Base-by-base conservation (phyloP, 1,284 basidiomycete genomes). In the Spongiforma sp. region DNA sequence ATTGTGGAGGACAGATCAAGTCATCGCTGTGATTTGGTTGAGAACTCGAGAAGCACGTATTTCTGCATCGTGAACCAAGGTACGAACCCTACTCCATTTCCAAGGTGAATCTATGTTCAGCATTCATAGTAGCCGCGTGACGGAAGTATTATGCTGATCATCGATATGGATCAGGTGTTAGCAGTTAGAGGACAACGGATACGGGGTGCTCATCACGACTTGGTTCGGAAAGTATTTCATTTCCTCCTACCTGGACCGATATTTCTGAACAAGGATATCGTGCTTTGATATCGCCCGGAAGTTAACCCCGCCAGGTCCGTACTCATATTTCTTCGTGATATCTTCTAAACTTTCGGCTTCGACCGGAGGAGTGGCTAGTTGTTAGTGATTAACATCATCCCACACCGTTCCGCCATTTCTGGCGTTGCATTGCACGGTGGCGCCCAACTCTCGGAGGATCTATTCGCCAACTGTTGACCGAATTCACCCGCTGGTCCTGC, bases 231-330 rank as follows among this genome's bases (percentile, higher is more conserved):
- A 34, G 26, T 21, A 48, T 57, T 37, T 60, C 32, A 48, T 62
- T 61, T 34, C 48, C 24, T 59, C 36, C 28, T 33, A 37, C 41
- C 41, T 28, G 37, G 32, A 8, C 39, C 26, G 32, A 37, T 52
- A 15, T 55, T 55, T 3, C 36, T 66, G 46, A 57, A 55, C n/a
- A 55, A 52, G 30, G 17, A 19, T 39, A 39, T 53, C 34, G 39
- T 28, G 41, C 37, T 26, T 59, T 30, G 37, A 57, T n/a, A 46
- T 52, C 39, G 39, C 28, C 36, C 17, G 9, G 48, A 37, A 24
- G 32, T 21, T 26, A 33, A 7, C 12, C 12, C 28, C 46, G 34
- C 50, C 48, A 24, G n/a, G 5, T n/a, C 26, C 19, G 24, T 33
- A 30, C n/a, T n/a, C 19, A 7, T 3, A 26, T 41, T 52, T n/a